Evolutionary conservation across 805 yeast species (phyloP).

Genomic region (Pichia scutulata): DNA sequence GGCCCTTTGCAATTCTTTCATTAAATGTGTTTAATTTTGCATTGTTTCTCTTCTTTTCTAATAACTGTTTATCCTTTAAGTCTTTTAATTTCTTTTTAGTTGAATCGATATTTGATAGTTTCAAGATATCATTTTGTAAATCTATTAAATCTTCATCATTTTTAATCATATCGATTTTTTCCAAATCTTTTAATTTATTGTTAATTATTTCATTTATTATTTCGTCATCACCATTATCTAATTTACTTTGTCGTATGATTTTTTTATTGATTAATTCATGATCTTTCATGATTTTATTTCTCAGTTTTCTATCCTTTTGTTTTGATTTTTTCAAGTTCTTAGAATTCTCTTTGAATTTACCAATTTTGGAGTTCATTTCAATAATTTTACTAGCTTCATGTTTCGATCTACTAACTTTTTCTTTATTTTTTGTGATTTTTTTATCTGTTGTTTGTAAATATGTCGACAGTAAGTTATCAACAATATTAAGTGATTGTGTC

Average conservation of each 20-base stretch:
- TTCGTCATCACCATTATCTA: slow-evolving; percentile 22
- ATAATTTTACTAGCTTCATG: slow-evolving; percentile 21
- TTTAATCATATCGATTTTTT: slow-evolving; percentile 23
- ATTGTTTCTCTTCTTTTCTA: slow-evolving; percentile 26
- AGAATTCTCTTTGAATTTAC: slow-evolving; percentile 13
- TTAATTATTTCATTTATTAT: slow-evolving; percentile 32
- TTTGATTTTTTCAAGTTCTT: slow-evolving; percentile 13
- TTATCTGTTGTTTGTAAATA: slow-evolving; percentile 17
- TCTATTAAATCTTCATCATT: slow-evolving; percentile 35
- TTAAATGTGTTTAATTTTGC: slow-evolving; percentile 29
- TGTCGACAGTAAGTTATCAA: slow-evolving; percentile 21
- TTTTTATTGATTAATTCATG: slow-evolving; percentile 9
- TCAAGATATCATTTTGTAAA: slow-evolving; percentile 36
- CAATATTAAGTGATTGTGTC: slow-evolving; percentile 16
- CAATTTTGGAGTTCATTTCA: slow-evolving; percentile 15
- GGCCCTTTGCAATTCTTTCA: slow-evolving; percentile 36
- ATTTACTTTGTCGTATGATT: slow-evolving; percentile 18
- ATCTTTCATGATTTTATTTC: slow-evolving; percentile 14
- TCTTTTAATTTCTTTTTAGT: slow-evolving; percentile 22
- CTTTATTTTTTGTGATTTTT: slow-evolving; percentile 1
- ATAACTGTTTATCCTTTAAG: neutral
- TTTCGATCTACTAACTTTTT: slow-evolving; percentile 1
- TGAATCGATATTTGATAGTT: slow-evolving; percentile 37
- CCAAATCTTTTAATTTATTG: slow-evolving; percentile 30
- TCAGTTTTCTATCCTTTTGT: slow-evolving; percentile 14